A percentile compares a stretch with the other conserved stretches of the same genome.
Evolutionary conservation across 75 land plant genomes (phyloP).

Genomic region (Pinus taeda): DNA sequence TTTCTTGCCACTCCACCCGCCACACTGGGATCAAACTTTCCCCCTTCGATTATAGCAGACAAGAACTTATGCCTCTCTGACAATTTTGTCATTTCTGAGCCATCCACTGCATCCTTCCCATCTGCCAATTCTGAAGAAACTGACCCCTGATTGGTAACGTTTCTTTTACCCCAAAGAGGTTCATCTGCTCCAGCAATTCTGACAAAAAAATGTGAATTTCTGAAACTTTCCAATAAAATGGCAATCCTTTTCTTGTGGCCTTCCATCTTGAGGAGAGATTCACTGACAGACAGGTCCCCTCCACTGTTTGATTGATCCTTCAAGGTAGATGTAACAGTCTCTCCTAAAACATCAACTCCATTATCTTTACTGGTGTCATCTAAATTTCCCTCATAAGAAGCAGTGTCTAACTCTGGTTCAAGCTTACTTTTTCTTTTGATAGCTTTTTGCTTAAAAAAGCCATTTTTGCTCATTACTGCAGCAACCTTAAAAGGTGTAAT

Average conservation of each 20-base stretch:
- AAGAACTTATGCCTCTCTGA: constrained; percentile 12
- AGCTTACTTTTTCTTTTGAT: constrained; percentile 14
- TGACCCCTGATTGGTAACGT: constrained; percentile 5
- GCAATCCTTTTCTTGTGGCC: constrained; percentile 68
- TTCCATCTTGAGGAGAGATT: constrained; percentile 57
- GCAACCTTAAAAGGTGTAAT: constrained; percentile 94
- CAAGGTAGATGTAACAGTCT: constrained; percentile 21
- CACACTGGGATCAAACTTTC: constrained; percentile 65
- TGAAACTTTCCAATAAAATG: constrained; percentile 62
- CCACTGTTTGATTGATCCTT: background rate
- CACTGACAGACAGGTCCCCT: constrained; percentile 39
- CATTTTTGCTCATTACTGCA: constrained; percentile 74
- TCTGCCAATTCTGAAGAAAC: constrained; percentile 14
- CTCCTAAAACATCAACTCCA: constrained; percentile 17
- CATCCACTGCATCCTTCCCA: constrained; percentile 10
- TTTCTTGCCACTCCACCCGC: constrained; percentile 90
- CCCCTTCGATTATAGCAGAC: constrained; percentile 73
- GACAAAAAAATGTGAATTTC: constrained; percentile 85
- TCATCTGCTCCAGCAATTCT: constrained; percentile 63
- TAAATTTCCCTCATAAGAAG: background rate
- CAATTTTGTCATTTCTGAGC: constrained; percentile 12
- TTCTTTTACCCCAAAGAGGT: constrained; percentile 55
- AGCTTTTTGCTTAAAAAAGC: constrained; percentile 13
- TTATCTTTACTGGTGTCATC: background rate
- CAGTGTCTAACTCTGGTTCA: constrained; percentile 7